Conservation (phyloP, 306 rosid species). For the Medicago arabica region DNA sequence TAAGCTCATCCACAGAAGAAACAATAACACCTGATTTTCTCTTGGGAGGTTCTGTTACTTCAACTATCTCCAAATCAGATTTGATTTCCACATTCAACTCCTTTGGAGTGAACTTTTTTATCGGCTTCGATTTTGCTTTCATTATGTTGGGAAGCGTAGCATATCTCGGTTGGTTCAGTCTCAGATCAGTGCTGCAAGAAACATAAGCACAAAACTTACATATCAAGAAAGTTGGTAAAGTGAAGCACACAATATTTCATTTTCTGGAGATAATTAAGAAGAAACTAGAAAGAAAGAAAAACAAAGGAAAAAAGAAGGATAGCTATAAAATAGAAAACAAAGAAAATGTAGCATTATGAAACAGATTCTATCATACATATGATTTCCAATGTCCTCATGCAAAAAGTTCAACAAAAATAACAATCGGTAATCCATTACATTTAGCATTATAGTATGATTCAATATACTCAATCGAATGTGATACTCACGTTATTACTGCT, state of each 20-base stretch:
- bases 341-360: neutral
- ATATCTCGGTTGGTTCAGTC: slow-evolving; percentile 93
- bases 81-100: slow-evolving; percentile 79
- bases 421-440: neutral
- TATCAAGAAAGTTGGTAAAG: slow-evolving; percentile 17
- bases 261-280: neutral
- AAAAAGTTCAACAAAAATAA: slow-evolving; percentile 1
- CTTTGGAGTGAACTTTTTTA: slow-evolving; percentile 72
- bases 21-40: slow-evolving; percentile 83
- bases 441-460: slow-evolving; percentile 19
- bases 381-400: neutral
- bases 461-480: slow-evolving; percentile 24
- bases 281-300: no score
- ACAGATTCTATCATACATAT: neutral
- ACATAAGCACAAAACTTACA: neutral
- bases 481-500: slow-evolving; percentile 89
- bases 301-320: no score
- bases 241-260: neutral
- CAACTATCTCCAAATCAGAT: slow-evolving; percentile 75
- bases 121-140: slow-evolving; percentile 89
- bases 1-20: slow-evolving; percentile 88
- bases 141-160: slow-evolving; percentile 97
- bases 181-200: slow-evolving; percentile 79
- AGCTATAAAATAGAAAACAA: no score
- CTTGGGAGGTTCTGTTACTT: slow-evolving; percentile 91